A percentile compares a stretch with the other conserved stretches of the same genome.
Conservation (phyloP, 495 filamentous ascomycete species). For the Penicillium silybi region DNA sequence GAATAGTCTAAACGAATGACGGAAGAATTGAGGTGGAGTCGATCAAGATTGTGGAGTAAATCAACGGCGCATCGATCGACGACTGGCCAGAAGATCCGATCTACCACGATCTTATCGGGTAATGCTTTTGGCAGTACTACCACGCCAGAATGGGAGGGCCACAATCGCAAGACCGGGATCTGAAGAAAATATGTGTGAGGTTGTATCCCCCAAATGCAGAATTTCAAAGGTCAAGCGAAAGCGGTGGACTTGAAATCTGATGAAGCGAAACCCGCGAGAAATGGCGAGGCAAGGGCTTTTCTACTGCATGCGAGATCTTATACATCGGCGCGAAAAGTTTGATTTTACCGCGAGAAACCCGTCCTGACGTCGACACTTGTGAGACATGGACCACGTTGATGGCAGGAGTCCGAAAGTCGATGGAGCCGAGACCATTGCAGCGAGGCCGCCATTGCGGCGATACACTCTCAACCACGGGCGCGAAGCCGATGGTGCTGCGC, state of each 20-base stretch:
- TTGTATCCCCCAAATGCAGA: slow-evolving; percentile 15
- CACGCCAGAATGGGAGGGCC: not conserved
- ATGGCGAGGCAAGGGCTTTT: slow-evolving; percentile 24
- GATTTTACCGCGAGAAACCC: slow-evolving; percentile 8
- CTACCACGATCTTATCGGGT: slow-evolving; percentile 4
- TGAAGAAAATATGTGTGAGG: slow-evolving; percentile 19
- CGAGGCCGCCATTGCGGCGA: slow-evolving; percentile 1
- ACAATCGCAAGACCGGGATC: not conserved
- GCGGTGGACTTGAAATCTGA: slow-evolving; percentile 14
- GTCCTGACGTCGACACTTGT: slow-evolving; percentile 9
- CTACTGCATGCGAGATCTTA: slow-evolving; percentile 12
- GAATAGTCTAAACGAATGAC: slow-evolving; percentile 4
- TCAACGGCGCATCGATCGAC: slow-evolving; percentile 9
- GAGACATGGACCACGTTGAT: slow-evolving; percentile 19
- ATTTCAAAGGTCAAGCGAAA: not conserved
- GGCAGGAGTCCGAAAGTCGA: slow-evolving; percentile 13
- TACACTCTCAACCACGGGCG: not conserved
- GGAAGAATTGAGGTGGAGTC: slow-evolving; percentile 2
- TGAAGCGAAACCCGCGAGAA: slow-evolving; percentile 5
- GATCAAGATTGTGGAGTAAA: slow-evolving; percentile 9
- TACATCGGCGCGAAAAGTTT: slow-evolving; percentile 11
- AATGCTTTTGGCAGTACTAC: not conserved
- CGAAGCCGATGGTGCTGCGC: not conserved
- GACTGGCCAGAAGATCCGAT: slow-evolving; percentile 6
- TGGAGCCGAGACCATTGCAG: slow-evolving; percentile 12